These are phyloP conservation scores for Cornus kousa DNA, from an alignment of 148 eudicot species.

Conservation along the genomic window DNA sequence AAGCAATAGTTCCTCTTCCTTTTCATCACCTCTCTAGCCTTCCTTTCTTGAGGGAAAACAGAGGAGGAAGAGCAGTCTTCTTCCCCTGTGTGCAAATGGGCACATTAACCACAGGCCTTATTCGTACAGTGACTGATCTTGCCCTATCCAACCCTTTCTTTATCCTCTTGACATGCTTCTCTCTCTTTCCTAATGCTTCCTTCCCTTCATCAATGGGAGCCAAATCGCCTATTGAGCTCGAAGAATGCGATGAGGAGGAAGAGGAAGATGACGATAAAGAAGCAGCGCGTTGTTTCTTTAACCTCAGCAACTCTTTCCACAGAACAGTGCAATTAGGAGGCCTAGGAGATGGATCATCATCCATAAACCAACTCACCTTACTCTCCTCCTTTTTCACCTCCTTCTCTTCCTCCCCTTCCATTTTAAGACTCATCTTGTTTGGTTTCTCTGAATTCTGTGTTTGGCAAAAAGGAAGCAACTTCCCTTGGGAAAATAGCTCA, in stretches of 20 bases:
- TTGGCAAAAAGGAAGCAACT: constrained; percentile 58
- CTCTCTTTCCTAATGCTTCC: constrained; percentile 32
- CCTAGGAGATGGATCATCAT: constrained; percentile 77
- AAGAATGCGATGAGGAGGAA: constrained; percentile 3
- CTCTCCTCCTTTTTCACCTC: constrained; percentile 11
- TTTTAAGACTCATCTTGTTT: constrained; percentile 34
- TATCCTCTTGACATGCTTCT: constrained; percentile 53
- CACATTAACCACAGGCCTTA: constrained; percentile 84
- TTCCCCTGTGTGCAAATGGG: constrained; percentile 63
- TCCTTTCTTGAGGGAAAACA: constrained; percentile 54
- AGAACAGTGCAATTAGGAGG: constrained; percentile 80
- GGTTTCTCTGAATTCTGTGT: constrained; percentile 51
- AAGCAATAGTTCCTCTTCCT: neutral
- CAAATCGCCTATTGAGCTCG: constrained; percentile 42
- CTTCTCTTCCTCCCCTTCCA: neutral
- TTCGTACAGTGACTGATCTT: constrained; percentile 61
- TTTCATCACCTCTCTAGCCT: constrained; percentile 43
- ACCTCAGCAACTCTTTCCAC: constrained; percentile 69
- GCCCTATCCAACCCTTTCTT: constrained; percentile 85
- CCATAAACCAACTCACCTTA: constrained; percentile 25
- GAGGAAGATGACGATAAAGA: constrained; percentile 45
- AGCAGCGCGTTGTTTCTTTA: constrained; percentile 45
- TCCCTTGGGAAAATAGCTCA: constrained; percentile 65
- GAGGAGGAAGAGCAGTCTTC: constrained; percentile 49
- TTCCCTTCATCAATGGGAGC: constrained; percentile 53